Conservation (phyloP, 805 yeast genomes). For the Lipomyces orientalis region DNA sequence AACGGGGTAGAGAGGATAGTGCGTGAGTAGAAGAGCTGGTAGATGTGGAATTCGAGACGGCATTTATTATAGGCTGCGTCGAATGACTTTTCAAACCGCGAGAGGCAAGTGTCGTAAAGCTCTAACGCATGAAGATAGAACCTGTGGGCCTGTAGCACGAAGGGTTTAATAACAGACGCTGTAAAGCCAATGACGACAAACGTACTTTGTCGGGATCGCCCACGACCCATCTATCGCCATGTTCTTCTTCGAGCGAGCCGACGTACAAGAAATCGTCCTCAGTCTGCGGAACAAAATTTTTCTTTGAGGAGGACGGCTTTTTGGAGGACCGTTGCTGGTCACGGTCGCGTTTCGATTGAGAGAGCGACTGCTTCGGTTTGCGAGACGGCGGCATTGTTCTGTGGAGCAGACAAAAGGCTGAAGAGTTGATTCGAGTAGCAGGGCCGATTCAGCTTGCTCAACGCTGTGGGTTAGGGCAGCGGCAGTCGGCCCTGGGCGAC, state of each 20-base stretch:
- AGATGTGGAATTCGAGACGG: constrained; percentile 34
- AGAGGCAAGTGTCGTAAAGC: constrained; percentile 27
- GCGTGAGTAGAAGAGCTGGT: constrained; percentile 26
- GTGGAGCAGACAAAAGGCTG: no score
- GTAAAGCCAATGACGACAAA: neutral
- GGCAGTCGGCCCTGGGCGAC: no score
- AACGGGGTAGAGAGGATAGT: neutral
- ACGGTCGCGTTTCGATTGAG: neutral
- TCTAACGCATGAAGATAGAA: constrained; percentile 30
- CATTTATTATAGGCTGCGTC: constrained; percentile 36
- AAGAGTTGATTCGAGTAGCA: neutral
- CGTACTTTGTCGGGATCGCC: constrained; percentile 36
- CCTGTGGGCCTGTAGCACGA: constrained; percentile 26
- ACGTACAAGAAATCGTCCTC: constrained; percentile 34
- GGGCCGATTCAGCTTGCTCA: no score
- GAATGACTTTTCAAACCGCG: constrained; percentile 22
- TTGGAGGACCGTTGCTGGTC: neutral
- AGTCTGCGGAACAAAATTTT: constrained; percentile 22
- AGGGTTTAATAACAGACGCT: neutral
- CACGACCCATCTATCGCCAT: constrained; percentile 35
- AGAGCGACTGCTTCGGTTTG: constrained; percentile 7
- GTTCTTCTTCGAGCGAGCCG: constrained; percentile 37
- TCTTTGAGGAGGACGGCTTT: constrained; percentile 2
- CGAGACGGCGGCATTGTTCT: constrained; percentile 13
- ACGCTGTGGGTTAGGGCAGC: no score